phyloP scores from a whole-genome alignment of 2,329 filamentous ascomycete genomes.

The Huntiella abstrusa region DNA sequence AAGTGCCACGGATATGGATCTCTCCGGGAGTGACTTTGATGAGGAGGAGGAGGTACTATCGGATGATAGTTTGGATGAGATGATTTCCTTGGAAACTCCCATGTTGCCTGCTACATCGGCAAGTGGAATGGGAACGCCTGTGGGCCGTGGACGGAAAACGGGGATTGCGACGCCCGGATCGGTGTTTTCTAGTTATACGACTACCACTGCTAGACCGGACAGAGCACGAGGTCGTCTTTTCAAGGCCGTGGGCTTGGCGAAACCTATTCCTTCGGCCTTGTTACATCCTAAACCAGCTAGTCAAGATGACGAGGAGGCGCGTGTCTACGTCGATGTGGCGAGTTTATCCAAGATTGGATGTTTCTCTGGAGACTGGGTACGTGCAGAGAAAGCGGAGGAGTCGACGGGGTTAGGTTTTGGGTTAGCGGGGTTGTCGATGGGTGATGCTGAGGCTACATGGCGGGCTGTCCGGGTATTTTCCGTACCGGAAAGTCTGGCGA shows the following conservation, averaged over 20 bases:
- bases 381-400: constrained; percentile 58
- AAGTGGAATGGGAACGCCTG: constrained; percentile 62
- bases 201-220: constrained; percentile 59
- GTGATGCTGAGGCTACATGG: constrained; percentile 48
- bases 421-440: constrained; percentile 41
- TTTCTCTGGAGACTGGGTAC: constrained; percentile 95
- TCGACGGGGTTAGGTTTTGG: constrained; percentile 49
- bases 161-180: constrained; percentile 70
- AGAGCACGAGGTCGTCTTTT: constrained; percentile 61
- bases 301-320: constrained; percentile 71
- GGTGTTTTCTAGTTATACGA: constrained; percentile 74
- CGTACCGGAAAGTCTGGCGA: constrained; percentile 54
- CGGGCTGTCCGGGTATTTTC: constrained; percentile 78
- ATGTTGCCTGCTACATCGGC: constrained; percentile 51
- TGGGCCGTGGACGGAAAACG: constrained; percentile 47
- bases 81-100: constrained; percentile 75
- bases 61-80: constrained; percentile 80
- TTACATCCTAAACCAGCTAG: constrained; percentile 63
- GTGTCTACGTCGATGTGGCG: constrained; percentile 77
- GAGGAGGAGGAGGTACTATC: constrained; percentile 64
- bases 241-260: constrained; percentile 60
- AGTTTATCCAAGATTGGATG: constrained; percentile 79
- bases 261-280: constrained; percentile 52
- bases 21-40: constrained; percentile 51
- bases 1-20: constrained; percentile 40